Percentiles rank a stretch among this genome's conserved stretches.
phyloP scores from a whole-genome alignment of 1,284 basidiomycete genomes.

The Microbotryum scabiosae region DNA sequence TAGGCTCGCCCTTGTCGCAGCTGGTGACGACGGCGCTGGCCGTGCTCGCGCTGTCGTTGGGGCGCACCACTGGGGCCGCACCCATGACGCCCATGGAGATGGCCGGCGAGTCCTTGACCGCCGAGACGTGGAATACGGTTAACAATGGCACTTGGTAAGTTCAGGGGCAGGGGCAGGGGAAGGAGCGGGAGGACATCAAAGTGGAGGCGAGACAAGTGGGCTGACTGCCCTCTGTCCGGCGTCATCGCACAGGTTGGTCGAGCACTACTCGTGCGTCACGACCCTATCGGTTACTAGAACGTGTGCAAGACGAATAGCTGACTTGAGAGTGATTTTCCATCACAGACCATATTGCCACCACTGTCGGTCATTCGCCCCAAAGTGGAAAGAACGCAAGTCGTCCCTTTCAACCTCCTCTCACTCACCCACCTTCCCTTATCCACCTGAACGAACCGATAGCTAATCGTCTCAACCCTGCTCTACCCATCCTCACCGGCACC shows the following conservation, averaged over 20 bases:
- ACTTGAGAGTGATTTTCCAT: no score
- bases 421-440: background rate
- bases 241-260: constrained; percentile 25
- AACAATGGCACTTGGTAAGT: constrained; percentile 13
- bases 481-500: constrained; percentile 40
- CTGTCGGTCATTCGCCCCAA: constrained; percentile 67
- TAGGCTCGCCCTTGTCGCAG: no score
- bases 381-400: constrained; percentile 50
- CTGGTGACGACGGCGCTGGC: no score
- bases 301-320: no score
- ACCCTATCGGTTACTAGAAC: no score
- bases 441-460: background rate
- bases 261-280: constrained; percentile 31
- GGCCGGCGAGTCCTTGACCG: constrained; percentile 8
- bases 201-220: no score
- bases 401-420: background rate
- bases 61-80: background rate
- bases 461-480: constrained; percentile 59
- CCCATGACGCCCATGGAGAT: constrained; percentile 20
- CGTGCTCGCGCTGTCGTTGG: no score
- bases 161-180: no score
- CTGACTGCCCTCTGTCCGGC: background rate
- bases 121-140: constrained; percentile 10
- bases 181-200: background rate
- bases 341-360: constrained; percentile 68